Evolutionary conservation across 345 rosid genomes (phyloP), one percentile per base, ranked within the genome.

Genomic region (Hevea brasiliensis): DNA sequence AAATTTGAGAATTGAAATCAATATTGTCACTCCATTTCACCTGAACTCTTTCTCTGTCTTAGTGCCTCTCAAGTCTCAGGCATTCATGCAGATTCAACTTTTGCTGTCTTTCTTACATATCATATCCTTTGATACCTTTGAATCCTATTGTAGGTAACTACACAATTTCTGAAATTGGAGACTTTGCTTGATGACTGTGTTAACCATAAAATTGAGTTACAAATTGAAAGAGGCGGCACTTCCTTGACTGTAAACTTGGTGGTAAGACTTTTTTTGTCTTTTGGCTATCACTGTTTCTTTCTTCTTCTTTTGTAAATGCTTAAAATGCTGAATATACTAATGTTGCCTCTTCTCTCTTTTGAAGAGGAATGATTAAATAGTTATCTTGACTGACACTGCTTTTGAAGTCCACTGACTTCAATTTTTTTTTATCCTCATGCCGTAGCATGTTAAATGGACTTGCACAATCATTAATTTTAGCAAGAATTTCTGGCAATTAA

Each of bases 171-270:
- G 75, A 87, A 70, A 70, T 74, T 95, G 88, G 99, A 92, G 79
- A 84, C 80, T 73, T 74, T 92, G 76, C 87, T 95, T 76, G 99
- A 95, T 85, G 97, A 92, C 59, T 75, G 86, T 80, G 96, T 95
- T 72, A 88, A 80, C 67, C 85, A 84, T 71, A 77, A 72, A 61
- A 75, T 95, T 78, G 90, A 84, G 77, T 67, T 95, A 71, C 87
- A 89, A 78, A 84, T 90, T 80, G 99, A 95, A 89, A 88, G 98
- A 83, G 99, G 99, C 77, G 98, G 98, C 68, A 64, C 77, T 45
- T 83, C 96, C n/a, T 74, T 86, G 82, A 80, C 82, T 45, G 80
- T 88, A 65, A 85, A 83, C 79, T 84, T 95, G 71, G 51, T 79
- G 87, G 99, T 95, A 84, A 79, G 97, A 51, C n/a, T 51, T 48